Evolutionary conservation across 805 yeast species (phyloP), one percentile per base, ranked within the genome.

Genomic region (Kuraishia piskuri): DNA sequence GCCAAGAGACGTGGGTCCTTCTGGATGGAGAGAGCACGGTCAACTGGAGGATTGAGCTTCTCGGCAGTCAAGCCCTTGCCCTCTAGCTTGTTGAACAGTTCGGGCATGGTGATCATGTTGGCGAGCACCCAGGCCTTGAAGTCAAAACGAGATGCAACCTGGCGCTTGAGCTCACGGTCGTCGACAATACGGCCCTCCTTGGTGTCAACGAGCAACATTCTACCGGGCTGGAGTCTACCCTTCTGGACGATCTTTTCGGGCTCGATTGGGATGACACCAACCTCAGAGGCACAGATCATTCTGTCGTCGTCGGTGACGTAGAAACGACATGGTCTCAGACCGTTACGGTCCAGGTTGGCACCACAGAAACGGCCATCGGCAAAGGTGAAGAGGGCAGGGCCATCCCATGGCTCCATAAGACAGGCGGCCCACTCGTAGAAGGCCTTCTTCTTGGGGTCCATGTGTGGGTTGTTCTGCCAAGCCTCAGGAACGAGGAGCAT

Each of bases 371-470:
- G 81, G 61, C 96, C 97, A 70, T 92, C 98, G 40, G 97, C 92
- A 70, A 92, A 94, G 26, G 96, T 90, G 75, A 92, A 88, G 60
- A 94, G 75, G 37, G 98, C 98, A 20, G 99, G 99, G 59, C 99
- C 99, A 73, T 92, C 99, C 99, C 99, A 92, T 8, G 98, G 98
- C 74, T 92, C 99, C 97, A 94, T 94, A 59, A 92, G 74, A 73
- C 97, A 90, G 12, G 98, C 96, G 50, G 97, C 98, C 98, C 98
- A 92, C 70, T 94, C 97, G 73, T 92, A 92, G 71, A 95, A 92
- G 0, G 98, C 97, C 63, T 80, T 83, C 74, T 91, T 88, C 69
- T 87, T 85, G 53, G 96, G 89, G 68, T 92, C 97, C 87, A 92
- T 90, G 58, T 79, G 70, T 53, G 71, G 69, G 70, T 91, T 94